Base-by-base conservation (phyloP, 305 asterid species). In the Petunia hybrid region DNA sequence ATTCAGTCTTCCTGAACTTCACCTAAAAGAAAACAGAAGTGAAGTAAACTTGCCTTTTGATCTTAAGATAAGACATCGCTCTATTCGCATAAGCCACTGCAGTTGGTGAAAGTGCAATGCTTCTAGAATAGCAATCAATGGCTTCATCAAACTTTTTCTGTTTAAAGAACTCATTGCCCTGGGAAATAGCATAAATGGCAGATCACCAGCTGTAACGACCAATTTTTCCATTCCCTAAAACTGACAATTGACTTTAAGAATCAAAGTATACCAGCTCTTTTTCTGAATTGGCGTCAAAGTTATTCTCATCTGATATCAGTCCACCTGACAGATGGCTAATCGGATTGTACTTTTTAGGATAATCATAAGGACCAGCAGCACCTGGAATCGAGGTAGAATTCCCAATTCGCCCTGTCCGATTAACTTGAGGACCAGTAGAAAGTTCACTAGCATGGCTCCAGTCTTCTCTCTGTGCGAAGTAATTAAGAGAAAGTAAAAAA, bases 71-170 rank as follows among this genome's bases (percentile, higher is more conserved):
- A 76, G 99, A 94, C 99, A 96, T 96, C 69, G 97, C 99, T 87
- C 99, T 88, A 84, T 96, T 94, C 63, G 97, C 98, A 87, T 91
- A 91, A 82, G 95, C 94, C 74, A 94, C 97, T 59, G 98, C 98
- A 84, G 98, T 91, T 77, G 98, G 99, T 36, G 93, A 91, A 75
- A 96, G 89, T 46, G 97, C 99, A 80, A 96, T 92, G 92, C 99
- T 94, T 82, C 98, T 90, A 77, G 99, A 94, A 88, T 94, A 96
- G 87, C 98, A 94, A 78, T 94, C 97, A 88, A 96, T 87, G 75
- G 99, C 98, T 71, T 94, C 98, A 87, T 86, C 90, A 86, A 88
- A 96, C 76, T 91, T 94, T 89, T 93, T 94, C 88, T 91, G 88
- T 89, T 96, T 96, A 83, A 92, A 96, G 87, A 78, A 87, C 68